Conservation (phyloP, 352 stramenopile species). For the Globisporangium takayamanum region DNA sequence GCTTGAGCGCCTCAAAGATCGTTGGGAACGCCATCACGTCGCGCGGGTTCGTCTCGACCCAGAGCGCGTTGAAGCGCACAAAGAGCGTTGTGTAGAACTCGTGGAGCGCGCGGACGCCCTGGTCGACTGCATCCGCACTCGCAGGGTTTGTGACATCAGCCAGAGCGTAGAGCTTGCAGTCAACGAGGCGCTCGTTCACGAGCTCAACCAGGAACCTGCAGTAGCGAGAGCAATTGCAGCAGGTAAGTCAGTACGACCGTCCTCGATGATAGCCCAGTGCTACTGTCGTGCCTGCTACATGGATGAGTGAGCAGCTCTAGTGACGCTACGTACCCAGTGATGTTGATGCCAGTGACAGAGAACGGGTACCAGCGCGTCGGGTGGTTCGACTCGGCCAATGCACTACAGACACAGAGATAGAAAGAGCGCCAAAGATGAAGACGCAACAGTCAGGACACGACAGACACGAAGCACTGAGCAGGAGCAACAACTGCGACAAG, state of each 20-base stretch:
- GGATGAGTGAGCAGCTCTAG: not conserved
- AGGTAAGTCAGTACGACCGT: not conserved
- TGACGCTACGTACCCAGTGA: constrained; percentile 43
- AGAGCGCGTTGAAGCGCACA: constrained; percentile 78
- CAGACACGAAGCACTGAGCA: too few species aligned
- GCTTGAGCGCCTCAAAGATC: constrained; percentile 80
- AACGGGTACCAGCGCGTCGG: constrained; percentile 84
- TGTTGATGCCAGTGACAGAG: constrained; percentile 81
- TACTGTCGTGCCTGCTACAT: not conserved
- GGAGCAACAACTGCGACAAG: not conserved
- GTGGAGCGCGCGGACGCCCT: constrained; percentile 46
- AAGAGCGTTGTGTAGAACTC: constrained; percentile 80
- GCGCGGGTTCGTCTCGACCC: constrained; percentile 72
- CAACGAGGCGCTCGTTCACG: constrained; percentile 66
- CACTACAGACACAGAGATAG: constrained; percentile 21
- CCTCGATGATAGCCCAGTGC: not conserved
- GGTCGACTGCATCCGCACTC: constrained; percentile 11
- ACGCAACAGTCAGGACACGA: not conserved
- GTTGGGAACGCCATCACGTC: constrained; percentile 83
- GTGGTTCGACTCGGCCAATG: constrained; percentile 77
- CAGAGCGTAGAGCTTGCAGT: constrained; percentile 61
- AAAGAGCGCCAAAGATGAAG: not conserved
- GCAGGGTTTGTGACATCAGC: constrained; percentile 6
- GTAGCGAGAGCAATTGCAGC: not conserved
- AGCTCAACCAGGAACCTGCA: constrained; percentile 69